phyloP scores from a whole-genome alignment of 2,329 filamentous ascomycete species.

The Beauveria medogensis region DNA sequence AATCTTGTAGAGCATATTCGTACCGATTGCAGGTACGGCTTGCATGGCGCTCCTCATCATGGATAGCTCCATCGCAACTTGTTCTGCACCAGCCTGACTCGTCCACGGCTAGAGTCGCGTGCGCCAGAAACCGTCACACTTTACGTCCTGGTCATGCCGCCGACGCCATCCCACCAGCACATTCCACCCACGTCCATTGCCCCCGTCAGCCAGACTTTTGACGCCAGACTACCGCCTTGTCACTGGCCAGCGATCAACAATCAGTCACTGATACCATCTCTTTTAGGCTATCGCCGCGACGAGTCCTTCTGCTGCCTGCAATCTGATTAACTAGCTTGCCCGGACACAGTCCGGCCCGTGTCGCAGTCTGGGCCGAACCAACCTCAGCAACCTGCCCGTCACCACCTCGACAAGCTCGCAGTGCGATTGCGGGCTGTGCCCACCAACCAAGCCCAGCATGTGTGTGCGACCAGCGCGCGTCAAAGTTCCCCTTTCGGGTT shows the following conservation, averaged over 20 bases:
- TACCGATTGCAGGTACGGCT: not conserved
- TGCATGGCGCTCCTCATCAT: not conserved
- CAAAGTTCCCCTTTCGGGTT: not conserved
- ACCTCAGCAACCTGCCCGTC: not conserved
- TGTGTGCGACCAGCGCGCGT: slow-evolving; percentile 2
- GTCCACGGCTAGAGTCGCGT: not conserved
- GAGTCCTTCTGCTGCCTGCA: not conserved
- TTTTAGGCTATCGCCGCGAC: not conserved
- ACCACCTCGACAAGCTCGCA: not conserved
- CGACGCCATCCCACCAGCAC: not conserved
- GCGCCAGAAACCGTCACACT: not conserved
- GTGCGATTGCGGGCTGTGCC: slow-evolving; percentile 2
- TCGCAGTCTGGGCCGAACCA: not conserved
- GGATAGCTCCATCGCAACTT: not conserved
- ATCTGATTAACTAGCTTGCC: not conserved
- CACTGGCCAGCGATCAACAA: too few species aligned
- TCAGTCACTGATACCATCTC: not conserved
- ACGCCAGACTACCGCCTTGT: not conserved
- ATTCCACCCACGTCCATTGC: not conserved
- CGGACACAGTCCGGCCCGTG: slow-evolving; percentile 4
- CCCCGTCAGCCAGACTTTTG: not conserved
- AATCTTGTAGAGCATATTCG: not conserved
- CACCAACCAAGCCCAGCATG: not conserved
- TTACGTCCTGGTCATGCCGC: not conserved
- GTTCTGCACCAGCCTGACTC: slow-evolving; percentile 3